A percentile compares a stretch with the other conserved stretches of the same genome.
These are phyloP conservation scores for Hyphodiscus hymeniophilus DNA, from an alignment of 495 filamentous ascomycete species.

Conservation along the genomic window DNA sequence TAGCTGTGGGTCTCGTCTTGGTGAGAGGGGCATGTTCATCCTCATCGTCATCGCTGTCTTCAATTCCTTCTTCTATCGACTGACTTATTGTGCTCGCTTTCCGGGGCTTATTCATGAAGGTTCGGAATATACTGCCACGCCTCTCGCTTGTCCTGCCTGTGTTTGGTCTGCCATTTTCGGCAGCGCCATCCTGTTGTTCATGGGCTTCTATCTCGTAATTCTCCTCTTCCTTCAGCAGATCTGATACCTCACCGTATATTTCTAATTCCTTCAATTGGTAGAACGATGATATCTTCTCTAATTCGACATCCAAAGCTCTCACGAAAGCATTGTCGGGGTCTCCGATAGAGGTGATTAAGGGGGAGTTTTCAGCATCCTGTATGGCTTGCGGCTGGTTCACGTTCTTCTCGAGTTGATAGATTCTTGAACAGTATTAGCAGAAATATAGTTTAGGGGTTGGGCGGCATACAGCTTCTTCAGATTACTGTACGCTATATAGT, in stretches of 20 bases:
- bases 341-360: constrained; percentile 48
- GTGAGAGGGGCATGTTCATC: constrained; percentile 53
- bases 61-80: constrained; percentile 40
- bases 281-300: constrained; percentile 90
- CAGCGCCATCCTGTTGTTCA: constrained; percentile 43
- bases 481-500: constrained; percentile 97
- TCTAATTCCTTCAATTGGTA: constrained; percentile 81
- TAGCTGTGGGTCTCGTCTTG: constrained; percentile 21
- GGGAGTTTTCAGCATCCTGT: constrained; percentile 72
- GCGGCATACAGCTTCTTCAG: constrained; percentile 88
- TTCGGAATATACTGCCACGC: constrained; percentile 21
- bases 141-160: constrained; percentile 17
- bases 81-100: constrained; percentile 32
- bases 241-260: constrained; percentile 71
- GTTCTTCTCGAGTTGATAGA: constrained; percentile 86
- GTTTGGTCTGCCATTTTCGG: constrained; percentile 40
- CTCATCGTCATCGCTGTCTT: constrained; percentile 59
- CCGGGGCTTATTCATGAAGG: constrained; percentile 17
- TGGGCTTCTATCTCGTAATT: constrained; percentile 58
- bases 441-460: background rate
- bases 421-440: constrained; percentile 44
- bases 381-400: constrained; percentile 41
- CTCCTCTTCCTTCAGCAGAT: constrained; percentile 66
- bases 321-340: constrained; percentile 74
- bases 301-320: constrained; percentile 74